phyloP scores from a whole-genome alignment of 2,329 filamentous ascomycete species.

The Penicillium palitans region DNA sequence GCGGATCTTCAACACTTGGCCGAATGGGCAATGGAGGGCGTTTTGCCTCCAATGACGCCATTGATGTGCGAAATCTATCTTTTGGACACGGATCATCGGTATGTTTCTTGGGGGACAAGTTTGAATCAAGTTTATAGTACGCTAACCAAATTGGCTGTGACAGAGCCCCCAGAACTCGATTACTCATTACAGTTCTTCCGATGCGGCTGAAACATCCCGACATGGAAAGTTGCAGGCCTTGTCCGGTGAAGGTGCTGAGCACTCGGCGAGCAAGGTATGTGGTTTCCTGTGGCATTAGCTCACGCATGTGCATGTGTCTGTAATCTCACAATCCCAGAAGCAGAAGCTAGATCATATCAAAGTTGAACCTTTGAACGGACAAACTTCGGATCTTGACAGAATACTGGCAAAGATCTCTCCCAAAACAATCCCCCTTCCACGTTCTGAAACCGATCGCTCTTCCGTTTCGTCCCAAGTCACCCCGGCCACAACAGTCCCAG shows the following conservation, averaged over 20 bases:
- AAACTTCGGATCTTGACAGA: conserved; percentile 62
- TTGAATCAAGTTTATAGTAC: not conserved
- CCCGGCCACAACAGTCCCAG: conserved; percentile 15
- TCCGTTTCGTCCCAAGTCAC: conserved; percentile 21
- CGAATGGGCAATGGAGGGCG: conserved; percentile 26
- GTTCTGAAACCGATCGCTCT: conserved; percentile 25
- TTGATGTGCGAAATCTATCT: conserved; percentile 18
- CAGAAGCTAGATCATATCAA: conserved; percentile 48
- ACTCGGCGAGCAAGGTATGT: conserved; percentile 41
- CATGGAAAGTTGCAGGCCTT: conserved; percentile 35
- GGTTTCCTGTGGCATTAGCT: not conserved
- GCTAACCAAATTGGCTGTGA: not conserved
- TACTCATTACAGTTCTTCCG: conserved; percentile 29
- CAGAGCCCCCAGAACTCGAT: conserved; percentile 31
- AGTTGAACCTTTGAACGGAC: conserved; percentile 28
- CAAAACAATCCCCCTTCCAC: conserved; percentile 23
- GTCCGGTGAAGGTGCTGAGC: conserved; percentile 26
- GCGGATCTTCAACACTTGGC: conserved; percentile 26
- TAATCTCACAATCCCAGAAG: conserved; percentile 46
- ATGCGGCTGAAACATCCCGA: conserved; percentile 37
- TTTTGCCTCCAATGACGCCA: conserved; percentile 22
- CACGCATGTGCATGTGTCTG: not conserved
- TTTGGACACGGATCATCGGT: conserved; percentile 32
- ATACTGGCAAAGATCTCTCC: conserved; percentile 48
- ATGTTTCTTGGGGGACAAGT: conserved; percentile 9